Percentiles rank a stretch among this genome's conserved stretches.
phyloP scores from a whole-genome alignment of 805 yeast genomes.

The Blastobotrys terrestris region DNA sequence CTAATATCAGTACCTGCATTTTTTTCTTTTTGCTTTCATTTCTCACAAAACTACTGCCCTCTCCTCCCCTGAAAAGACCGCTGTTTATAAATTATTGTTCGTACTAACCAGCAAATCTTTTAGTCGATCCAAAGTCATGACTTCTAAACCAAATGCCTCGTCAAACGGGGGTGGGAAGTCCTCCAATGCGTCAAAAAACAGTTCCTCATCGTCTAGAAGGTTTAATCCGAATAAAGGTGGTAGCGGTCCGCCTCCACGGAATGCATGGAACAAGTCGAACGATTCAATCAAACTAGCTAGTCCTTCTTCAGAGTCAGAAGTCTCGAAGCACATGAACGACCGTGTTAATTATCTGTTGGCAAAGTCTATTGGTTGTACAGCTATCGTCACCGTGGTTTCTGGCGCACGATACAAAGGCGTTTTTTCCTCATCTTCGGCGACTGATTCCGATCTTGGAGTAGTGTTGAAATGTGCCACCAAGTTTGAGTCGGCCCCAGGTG shows the following conservation, averaged over 20 bases:
- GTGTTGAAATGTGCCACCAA: constrained; percentile 48
- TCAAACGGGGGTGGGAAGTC: not conserved
- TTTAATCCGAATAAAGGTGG: not conserved
- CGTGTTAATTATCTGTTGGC: constrained; percentile 49
- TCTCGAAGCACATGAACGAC: constrained; percentile 40
- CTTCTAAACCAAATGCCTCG: not conserved
- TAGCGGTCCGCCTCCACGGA: not conserved
- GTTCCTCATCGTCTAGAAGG: not conserved
- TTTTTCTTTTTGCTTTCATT: not conserved
- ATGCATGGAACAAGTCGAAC: not conserved
- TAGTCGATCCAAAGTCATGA: not conserved
- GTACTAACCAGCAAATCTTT: not conserved
- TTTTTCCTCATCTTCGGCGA: constrained; percentile 39
- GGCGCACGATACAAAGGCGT: constrained; percentile 58
- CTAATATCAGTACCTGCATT: too few species aligned
- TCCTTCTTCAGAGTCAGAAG: not conserved
- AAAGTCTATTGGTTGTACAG: constrained; percentile 54
- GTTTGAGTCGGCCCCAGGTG: constrained; percentile 33
- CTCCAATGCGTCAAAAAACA: not conserved
- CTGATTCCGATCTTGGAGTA: constrained; percentile 47
- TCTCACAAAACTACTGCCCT: not conserved
- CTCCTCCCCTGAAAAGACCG: not conserved
- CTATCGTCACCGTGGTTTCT: constrained; percentile 52
- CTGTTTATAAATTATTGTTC: not conserved
- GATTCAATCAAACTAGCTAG: not conserved